These are phyloP conservation scores for Nakazawaea holstii DNA, from an alignment of 805 yeast species.

Conservation along the genomic window DNA sequence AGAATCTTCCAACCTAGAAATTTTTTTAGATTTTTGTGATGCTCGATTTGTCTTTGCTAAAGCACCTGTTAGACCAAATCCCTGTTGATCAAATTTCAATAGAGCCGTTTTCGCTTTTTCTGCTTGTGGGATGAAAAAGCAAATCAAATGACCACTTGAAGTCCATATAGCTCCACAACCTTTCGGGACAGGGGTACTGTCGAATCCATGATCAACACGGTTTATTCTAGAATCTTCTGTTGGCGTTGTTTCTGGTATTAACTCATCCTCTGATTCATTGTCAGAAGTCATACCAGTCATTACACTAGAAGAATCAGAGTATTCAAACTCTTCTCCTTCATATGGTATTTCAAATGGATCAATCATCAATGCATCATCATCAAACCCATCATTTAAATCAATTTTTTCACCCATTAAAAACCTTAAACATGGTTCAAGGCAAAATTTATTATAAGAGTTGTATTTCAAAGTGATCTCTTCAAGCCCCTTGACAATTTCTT, in stretches of 20 bases:
- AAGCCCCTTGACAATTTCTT: constrained; percentile 46
- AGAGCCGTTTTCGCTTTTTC: constrained; percentile 34
- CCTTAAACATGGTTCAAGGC: constrained; percentile 76
- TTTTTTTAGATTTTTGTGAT: constrained; percentile 3
- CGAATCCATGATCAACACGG: constrained; percentile 34
- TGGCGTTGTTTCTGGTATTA: constrained; percentile 17
- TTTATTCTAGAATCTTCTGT: constrained; percentile 11
- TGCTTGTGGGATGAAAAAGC: constrained; percentile 67
- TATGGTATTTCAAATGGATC: constrained; percentile 25
- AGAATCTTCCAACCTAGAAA: constrained; percentile 8
- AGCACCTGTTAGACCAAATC: constrained; percentile 35
- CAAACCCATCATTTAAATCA: constrained; percentile 35
- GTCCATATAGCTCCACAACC: constrained; percentile 94
- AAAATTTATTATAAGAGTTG: constrained; percentile 53
- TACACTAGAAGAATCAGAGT: constrained; percentile 16
- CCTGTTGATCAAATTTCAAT: constrained; percentile 50
- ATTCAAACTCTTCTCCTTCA: constrained; percentile 20
- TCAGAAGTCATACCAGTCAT: constrained; percentile 34
- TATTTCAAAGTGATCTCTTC: constrained; percentile 51
- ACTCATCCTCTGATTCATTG: constrained; percentile 26
- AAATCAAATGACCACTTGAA: constrained; percentile 67
- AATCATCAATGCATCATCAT: constrained; percentile 19
- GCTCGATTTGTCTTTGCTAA: constrained; percentile 19
- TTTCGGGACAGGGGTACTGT: constrained; percentile 86
- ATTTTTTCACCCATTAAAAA: constrained; percentile 77